phyloP scores from a whole-genome alignment of 768 basidiomycete species.

The Coprinopsis sp. region DNA sequence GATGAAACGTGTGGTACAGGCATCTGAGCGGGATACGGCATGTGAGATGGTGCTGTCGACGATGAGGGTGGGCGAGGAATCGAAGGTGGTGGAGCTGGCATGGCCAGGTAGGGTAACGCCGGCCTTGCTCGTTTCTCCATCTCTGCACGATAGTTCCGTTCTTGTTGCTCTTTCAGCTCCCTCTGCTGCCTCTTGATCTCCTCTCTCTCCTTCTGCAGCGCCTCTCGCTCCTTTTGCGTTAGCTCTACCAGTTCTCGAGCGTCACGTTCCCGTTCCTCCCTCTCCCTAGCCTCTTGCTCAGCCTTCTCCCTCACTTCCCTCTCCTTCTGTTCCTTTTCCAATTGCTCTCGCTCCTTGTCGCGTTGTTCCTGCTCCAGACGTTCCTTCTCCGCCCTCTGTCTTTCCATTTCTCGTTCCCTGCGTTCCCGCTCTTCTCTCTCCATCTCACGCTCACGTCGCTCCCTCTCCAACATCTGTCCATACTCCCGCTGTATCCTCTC shows the following conservation, averaged over 20 bases:
- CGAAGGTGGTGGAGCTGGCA: slow-evolving; percentile 2
- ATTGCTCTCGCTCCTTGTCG: background rate
- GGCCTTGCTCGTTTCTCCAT: background rate
- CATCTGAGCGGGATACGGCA: background rate
- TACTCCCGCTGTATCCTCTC: background rate
- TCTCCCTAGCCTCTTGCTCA: slow-evolving; percentile 4
- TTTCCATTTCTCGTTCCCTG: background rate
- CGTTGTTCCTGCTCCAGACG: background rate
- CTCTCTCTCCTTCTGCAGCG: slow-evolving; percentile 3
- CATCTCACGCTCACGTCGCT: background rate
- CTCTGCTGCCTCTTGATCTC: slow-evolving; percentile 3
- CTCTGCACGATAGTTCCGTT: no score
- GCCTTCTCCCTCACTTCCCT: background rate
- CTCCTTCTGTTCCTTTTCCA: background rate
- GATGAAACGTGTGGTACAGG: no score
- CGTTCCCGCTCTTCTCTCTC: background rate
- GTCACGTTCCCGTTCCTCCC: slow-evolving; percentile 1
- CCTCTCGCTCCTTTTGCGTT: no score
- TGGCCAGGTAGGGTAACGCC: slow-evolving; percentile 1
- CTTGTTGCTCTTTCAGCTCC: no score
- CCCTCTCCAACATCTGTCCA: background rate
- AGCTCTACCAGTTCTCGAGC: no score
- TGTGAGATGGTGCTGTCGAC: background rate
- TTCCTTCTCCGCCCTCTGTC: background rate
- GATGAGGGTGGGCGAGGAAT: background rate